Conservation (phyloP, 768 basidiomycete species). For the Rhizopogon sp. region DNA sequence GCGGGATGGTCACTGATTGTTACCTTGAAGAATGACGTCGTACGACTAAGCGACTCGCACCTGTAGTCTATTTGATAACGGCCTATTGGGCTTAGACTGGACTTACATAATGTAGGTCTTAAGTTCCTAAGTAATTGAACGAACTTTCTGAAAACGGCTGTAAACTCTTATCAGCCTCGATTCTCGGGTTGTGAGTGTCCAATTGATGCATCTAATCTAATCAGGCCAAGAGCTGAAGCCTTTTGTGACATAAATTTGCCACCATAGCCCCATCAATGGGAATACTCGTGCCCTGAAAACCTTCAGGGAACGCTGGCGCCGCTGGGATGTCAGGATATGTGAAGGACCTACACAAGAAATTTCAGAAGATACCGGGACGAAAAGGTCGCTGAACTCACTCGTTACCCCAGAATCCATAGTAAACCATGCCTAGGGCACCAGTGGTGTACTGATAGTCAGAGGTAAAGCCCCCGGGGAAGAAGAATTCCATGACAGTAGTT, state of each 20-base stretch:
- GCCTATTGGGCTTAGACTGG: no score
- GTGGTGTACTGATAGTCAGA: conserved; percentile 81
- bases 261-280: conserved; percentile 74
- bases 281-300: conserved; percentile 87
- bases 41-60: no score
- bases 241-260: conserved; percentile 52
- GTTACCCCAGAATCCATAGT: conserved; percentile 83
- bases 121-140: no score
- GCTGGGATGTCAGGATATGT: conserved; percentile 67
- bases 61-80: not conserved
- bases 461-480: conserved; percentile 80
- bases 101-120: no score
- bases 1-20: conserved; percentile 36
- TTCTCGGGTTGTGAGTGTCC: not conserved
- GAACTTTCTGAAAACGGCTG: no score
- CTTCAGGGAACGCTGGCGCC: conserved; percentile 65
- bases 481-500: conserved; percentile 91
- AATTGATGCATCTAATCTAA: no score
- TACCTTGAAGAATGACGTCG: conserved; percentile 44
- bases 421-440: conserved; percentile 76
- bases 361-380: not conserved
- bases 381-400: conserved; percentile 34
- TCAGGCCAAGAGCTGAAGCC: conserved; percentile 27
- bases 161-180: no score
- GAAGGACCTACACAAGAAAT: conserved; percentile 46